phyloP scores from a whole-genome alignment of 306 rosid species.

The Fragaria nilgerrensis region DNA sequence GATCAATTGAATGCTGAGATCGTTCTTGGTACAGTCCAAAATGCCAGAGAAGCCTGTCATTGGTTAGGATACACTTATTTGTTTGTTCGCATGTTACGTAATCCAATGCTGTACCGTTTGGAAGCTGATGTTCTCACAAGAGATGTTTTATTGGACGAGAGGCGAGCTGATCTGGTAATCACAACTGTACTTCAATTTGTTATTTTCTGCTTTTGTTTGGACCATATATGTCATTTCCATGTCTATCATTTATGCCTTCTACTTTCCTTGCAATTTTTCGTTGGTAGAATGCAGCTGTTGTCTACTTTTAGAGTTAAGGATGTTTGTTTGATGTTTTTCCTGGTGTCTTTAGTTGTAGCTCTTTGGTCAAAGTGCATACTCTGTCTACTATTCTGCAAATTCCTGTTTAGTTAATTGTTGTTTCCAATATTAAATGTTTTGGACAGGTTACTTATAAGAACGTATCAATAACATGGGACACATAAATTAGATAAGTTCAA shows the following conservation, averaged over 20 bases:
- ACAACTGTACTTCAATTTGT: neutral
- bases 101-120: constrained; percentile 79
- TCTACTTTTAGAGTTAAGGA: neutral
- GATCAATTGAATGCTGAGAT: constrained; percentile 94
- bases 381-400: neutral
- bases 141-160: constrained; percentile 75
- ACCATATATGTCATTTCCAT: no score
- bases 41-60: constrained; percentile 72
- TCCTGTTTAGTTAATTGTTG: neutral
- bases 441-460: neutral
- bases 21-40: constrained; percentile 92
- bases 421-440: neutral
- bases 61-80: constrained; percentile 93
- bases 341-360: neutral
- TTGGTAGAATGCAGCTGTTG: no score
- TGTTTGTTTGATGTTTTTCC: neutral
- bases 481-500: neutral
- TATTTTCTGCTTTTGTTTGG: neutral
- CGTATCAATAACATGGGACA: neutral
- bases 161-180: constrained; percentile 90
- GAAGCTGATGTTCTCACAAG: constrained; percentile 66
- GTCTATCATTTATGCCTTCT: no score
- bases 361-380: neutral
- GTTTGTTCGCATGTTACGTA: constrained; percentile 78
- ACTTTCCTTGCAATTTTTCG: no score